Percentiles rank a stretch among this genome's conserved stretches.
Evolutionary conservation across 2,329 filamentous ascomycete species (phyloP).

Genomic region (Pseudodiploospora longispora): DNA sequence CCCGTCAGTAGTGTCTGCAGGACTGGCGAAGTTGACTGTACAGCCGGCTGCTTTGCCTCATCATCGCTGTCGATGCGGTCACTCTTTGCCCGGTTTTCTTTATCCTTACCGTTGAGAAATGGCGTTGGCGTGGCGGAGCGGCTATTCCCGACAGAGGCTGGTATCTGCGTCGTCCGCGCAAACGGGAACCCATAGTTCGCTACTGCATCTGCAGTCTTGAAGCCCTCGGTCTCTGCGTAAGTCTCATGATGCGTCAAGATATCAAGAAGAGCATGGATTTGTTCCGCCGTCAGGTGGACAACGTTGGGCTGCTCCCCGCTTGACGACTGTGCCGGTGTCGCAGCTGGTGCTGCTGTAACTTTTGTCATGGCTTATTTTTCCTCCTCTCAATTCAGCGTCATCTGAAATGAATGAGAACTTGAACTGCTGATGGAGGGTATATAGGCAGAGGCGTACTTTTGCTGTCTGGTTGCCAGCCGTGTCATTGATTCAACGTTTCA

Average conservation of each 20-base stretch:
- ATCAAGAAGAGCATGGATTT: constrained; percentile 48
- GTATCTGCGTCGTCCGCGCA: constrained; percentile 17
- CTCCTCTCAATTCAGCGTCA: no score
- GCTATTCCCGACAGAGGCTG: constrained; percentile 11
- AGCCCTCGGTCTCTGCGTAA: constrained; percentile 62
- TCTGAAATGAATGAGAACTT: no score
- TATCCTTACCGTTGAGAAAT: not conserved
- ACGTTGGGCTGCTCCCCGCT: not conserved
- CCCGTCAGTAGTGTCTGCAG: constrained; percentile 60
- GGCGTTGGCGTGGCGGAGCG: constrained; percentile 15
- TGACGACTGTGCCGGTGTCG: not conserved
- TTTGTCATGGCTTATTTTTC: no score
- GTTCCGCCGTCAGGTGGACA: constrained; percentile 23
- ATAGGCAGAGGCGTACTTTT: no score
- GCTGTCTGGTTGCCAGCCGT: no score
- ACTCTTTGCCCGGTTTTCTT: constrained; percentile 1
- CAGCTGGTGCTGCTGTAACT: no score
- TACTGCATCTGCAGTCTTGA: constrained; percentile 58
- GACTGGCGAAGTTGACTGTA: constrained; percentile 49
- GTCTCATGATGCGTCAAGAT: constrained; percentile 53
- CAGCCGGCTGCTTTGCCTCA: constrained; percentile 17
- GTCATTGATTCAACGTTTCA: no score
- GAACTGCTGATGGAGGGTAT: no score
- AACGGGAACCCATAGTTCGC: constrained; percentile 65
- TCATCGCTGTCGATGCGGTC: constrained; percentile 6